phyloP scores from a whole-genome alignment of 2,329 filamentous ascomycete species.

The Lojkania enalia region DNA sequence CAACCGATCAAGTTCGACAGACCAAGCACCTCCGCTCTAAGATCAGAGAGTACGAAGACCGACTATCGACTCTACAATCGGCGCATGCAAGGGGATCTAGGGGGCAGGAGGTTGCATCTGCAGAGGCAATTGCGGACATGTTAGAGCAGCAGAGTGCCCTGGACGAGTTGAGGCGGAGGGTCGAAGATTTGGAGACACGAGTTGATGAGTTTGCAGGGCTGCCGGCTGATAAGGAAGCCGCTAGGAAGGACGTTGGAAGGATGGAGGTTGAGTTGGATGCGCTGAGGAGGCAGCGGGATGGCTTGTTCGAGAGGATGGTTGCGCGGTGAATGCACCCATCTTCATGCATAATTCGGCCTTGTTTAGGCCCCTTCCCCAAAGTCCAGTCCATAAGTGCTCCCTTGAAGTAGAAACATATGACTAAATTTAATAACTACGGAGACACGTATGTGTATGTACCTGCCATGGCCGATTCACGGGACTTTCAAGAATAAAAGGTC shows the following conservation, averaged over 20 bases:
- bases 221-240: slow-evolving; percentile 70
- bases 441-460: too few relatives aligned
- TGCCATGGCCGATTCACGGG: too few relatives aligned
- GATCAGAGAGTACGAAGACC: slow-evolving; percentile 64
- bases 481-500: too few relatives aligned
- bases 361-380: too few relatives aligned
- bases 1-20: slow-evolving; percentile 72
- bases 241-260: slow-evolving; percentile 69
- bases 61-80: slow-evolving; percentile 43
- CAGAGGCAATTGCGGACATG: slow-evolving; percentile 61
- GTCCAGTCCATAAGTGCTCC: too few relatives aligned
- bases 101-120: slow-evolving; percentile 36
- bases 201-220: slow-evolving; percentile 70
- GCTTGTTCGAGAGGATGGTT: slow-evolving; percentile 73
- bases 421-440: too few relatives aligned
- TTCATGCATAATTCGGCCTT: too few relatives aligned
- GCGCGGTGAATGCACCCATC: slow-evolving; percentile 50
- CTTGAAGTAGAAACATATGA: too few relatives aligned
- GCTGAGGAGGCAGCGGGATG: slow-evolving; percentile 67
- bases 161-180: slow-evolving; percentile 60
- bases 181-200: slow-evolving; percentile 64
- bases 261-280: slow-evolving; percentile 66
- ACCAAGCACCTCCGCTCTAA: slow-evolving; percentile 69
- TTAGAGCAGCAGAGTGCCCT: slow-evolving; percentile 65
- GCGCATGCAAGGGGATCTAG: slow-evolving; percentile 25